A percentile compares a stretch with the other conserved stretches of the same genome.
Conservation (phyloP, 495 filamentous ascomycete genomes). For the Penicillium ucsense region DNA sequence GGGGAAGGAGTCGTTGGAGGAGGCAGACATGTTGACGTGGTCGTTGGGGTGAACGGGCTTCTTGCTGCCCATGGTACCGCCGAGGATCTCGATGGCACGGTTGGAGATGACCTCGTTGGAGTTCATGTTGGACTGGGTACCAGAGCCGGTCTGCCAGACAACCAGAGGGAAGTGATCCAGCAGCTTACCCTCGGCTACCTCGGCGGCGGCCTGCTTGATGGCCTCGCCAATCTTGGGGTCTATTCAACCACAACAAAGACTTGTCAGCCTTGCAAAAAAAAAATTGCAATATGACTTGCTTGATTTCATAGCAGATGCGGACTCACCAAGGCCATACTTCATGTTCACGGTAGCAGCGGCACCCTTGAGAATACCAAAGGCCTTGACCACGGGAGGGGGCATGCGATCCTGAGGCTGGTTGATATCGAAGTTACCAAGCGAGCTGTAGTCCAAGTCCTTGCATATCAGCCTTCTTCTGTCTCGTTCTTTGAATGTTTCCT, state of each 20-base stretch:
- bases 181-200: slow-evolving; percentile 90
- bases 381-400: slow-evolving; percentile 83
- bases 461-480: slow-evolving; percentile 5
- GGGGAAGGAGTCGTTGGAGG: slow-evolving; percentile 98
- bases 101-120: slow-evolving; percentile 99
- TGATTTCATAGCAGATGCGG: no score
- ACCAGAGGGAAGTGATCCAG: slow-evolving; percentile 97
- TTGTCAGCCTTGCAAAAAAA: no score
- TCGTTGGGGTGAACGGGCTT: slow-evolving; percentile 99
- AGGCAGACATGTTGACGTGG: slow-evolving; percentile 98
- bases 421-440: slow-evolving; percentile 95
- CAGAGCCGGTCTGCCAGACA: slow-evolving; percentile 98
- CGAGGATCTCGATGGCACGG: slow-evolving; percentile 95
- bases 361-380: slow-evolving; percentile 96
- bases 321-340: slow-evolving; percentile 84
- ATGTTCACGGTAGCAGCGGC: slow-evolving; percentile 95
- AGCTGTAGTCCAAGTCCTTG: slow-evolving; percentile 34
- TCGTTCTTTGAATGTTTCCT: background rate
- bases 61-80: slow-evolving; percentile 88
- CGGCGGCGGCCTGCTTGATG: slow-evolving; percentile 86
- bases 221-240: slow-evolving; percentile 88
- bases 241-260: slow-evolving; percentile 4
- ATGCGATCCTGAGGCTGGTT: slow-evolving; percentile 98
- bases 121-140: slow-evolving; percentile 99
- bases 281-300: no score